Evolutionary conservation across 306 rosid genomes (phyloP).

Genomic region (Abrus pulchellus): DNA sequence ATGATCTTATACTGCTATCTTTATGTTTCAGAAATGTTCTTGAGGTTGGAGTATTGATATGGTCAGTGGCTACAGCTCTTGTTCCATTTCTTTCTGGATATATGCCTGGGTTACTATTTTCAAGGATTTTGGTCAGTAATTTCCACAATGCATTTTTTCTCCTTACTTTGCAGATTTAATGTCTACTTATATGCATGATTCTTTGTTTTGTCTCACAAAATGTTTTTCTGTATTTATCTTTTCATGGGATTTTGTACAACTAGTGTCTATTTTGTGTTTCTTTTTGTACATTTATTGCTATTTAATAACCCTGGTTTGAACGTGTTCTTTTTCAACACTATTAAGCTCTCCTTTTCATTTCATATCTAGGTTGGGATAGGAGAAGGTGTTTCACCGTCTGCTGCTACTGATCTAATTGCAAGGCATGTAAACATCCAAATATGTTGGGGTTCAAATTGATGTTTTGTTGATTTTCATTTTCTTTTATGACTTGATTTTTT

Average conservation of each 20-base stretch:
- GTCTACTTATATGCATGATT: conserved; percentile 15
- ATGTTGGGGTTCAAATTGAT: conserved; percentile 36
- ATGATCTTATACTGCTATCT: conserved; percentile 37
- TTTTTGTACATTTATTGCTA: neutral
- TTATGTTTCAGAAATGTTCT: conserved; percentile 81
- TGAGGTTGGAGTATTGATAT: conserved; percentile 78
- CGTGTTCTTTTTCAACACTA: conserved; percentile 30
- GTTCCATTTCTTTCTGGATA: conserved; percentile 93
- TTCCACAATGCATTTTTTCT: conserved; percentile 1
- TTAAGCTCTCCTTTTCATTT: conserved; percentile 45
- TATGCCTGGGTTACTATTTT: conserved; percentile 81
- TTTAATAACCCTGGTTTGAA: conserved; percentile 16
- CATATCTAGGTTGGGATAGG: conserved; percentile 92
- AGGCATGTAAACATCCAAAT: conserved; percentile 75
- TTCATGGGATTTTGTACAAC: conserved; percentile 21
- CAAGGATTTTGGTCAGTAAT: conserved; percentile 84
- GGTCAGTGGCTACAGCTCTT: conserved; percentile 90
- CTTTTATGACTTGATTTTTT: neutral
- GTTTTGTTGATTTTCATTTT: conserved; percentile 16
- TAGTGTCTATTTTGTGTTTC: neutral
- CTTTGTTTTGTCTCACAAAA: conserved; percentile 25
- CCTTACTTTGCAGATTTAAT: conserved; percentile 7
- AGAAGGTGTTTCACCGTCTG: conserved; percentile 99
- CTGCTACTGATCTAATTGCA: conserved; percentile 98
- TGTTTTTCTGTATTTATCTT: conserved; percentile 35